These are phyloP conservation scores for Gnomoniopsis sp. DNA, from an alignment of 2,329 filamentous ascomycete species.

Conservation along the genomic window DNA sequence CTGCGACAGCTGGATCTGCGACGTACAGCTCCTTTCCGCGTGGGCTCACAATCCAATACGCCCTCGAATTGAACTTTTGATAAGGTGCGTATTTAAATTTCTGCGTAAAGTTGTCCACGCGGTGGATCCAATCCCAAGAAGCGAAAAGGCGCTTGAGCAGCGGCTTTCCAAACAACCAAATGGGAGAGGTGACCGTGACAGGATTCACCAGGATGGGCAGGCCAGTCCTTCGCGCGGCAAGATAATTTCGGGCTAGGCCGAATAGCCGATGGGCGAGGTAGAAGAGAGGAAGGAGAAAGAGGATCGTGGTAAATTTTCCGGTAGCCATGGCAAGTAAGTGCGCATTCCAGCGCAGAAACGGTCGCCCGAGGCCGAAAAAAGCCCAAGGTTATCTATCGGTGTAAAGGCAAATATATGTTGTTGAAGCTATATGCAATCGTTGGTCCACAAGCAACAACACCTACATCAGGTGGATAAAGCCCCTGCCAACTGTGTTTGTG, in stretches of 20 bases:
- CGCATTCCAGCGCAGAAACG: too few relatives aligned
- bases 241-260: constrained; percentile 16
- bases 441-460: neutral
- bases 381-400: too few relatives aligned
- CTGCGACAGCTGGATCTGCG: neutral
- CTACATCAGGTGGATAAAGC: neutral
- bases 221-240: constrained; percentile 25
- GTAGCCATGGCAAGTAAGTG: neutral
- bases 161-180: neutral
- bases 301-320: neutral
- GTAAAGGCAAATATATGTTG: neutral
- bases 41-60: constrained; percentile 2
- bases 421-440: too few relatives aligned
- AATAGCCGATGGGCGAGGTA: neutral
- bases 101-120: neutral
- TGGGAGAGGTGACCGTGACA: constrained; percentile 19
- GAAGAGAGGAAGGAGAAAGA: neutral
- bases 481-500: neutral
- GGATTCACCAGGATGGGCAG: constrained; percentile 30
- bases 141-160: neutral
- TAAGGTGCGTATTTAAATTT: neutral
- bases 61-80: neutral
- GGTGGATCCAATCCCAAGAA: neutral
- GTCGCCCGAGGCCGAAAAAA: too few relatives aligned
- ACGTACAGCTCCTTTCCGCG: neutral